Evolutionary conservation across 805 yeast genomes (phyloP).

Genomic region (Teunomyces stri): DNA sequence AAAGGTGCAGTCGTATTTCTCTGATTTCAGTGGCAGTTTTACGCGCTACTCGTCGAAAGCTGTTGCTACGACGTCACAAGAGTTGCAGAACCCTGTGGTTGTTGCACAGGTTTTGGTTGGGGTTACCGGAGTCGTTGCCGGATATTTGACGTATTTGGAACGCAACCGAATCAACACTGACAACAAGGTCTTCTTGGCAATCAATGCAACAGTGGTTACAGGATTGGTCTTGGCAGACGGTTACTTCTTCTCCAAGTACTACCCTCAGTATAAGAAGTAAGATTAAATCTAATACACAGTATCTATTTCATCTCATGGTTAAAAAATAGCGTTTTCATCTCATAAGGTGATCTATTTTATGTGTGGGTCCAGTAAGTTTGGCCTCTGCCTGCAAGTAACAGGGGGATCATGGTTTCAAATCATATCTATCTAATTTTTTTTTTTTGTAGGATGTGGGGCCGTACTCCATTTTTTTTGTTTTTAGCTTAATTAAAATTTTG

Average conservation of each 20-base stretch:
- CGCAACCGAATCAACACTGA: slow-evolving; percentile 46
- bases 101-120: slow-evolving; percentile 51
- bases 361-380: no score
- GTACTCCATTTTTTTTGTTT: no score
- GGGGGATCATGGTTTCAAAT: not conserved
- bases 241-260: slow-evolving; percentile 50
- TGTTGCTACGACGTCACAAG: slow-evolving; percentile 18
- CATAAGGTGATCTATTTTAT: no score
- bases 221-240: slow-evolving; percentile 58
- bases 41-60: not conserved
- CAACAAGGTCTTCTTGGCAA: slow-evolving; percentile 45
- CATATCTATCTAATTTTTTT: not conserved
- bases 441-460: not conserved
- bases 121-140: slow-evolving; percentile 46
- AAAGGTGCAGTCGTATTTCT: slow-evolving; percentile 9
- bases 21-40: slow-evolving; percentile 10
- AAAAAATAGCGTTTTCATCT: not conserved
- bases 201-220: slow-evolving; percentile 51
- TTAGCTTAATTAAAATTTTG: no score
- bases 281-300: not conserved
- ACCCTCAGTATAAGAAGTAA: slow-evolving; percentile 52
- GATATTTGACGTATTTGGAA: slow-evolving; percentile 49
- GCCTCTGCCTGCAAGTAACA: not conserved
- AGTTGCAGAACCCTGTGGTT: slow-evolving; percentile 63
- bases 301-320: not conserved